Conservation (phyloP, 129 eudicot species). For the Scalesia atractyloides region DNA sequence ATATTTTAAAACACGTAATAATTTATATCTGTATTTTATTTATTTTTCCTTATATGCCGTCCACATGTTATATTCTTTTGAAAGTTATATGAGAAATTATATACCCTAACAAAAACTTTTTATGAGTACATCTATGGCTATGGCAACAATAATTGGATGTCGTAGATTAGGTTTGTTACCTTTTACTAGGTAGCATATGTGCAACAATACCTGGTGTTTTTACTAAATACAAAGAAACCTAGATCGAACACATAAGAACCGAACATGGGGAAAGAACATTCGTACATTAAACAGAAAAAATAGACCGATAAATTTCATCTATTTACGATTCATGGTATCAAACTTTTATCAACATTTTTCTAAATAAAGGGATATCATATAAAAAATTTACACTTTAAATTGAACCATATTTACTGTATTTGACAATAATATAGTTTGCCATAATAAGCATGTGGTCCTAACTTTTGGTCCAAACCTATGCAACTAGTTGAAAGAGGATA, state of each 20-base stretch:
- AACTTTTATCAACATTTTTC: background rate
- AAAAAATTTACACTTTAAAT: too few relatives aligned
- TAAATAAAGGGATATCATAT: too few relatives aligned
- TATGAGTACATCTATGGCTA: constrained; percentile 32
- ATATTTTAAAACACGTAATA: too few relatives aligned
- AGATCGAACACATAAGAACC: background rate
- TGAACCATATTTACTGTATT: background rate
- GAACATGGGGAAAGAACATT: background rate
- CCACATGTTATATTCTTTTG: background rate
- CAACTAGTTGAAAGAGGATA: background rate
- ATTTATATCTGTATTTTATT: too few relatives aligned
- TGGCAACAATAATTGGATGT: constrained; percentile 16
- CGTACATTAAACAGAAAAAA: background rate
- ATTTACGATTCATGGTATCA: background rate
- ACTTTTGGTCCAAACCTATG: background rate
- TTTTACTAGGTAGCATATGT: background rate
- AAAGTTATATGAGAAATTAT: constrained; percentile 9
- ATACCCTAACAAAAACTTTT: constrained; percentile 22
- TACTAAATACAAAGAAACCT: background rate
- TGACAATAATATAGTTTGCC: background rate
- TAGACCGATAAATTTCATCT: background rate
- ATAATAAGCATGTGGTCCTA: background rate
- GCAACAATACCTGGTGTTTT: background rate
- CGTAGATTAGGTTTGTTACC: constrained; percentile 24
- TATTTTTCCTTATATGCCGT: background rate